Evolutionary conservation across 305 asterid genomes (phyloP), one percentile per base, ranked within the genome.

Genomic region (Rubia peregrina): DNA sequence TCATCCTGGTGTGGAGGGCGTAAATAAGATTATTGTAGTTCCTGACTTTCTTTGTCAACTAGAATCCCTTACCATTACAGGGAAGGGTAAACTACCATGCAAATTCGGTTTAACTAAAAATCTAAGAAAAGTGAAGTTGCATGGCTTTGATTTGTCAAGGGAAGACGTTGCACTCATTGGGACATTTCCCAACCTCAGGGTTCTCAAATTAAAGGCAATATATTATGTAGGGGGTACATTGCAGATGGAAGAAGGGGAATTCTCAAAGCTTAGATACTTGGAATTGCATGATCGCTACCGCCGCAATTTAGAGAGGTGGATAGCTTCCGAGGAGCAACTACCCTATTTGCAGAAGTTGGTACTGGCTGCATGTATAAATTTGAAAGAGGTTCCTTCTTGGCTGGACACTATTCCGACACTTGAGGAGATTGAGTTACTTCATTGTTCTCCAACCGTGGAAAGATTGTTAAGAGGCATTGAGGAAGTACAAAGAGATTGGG

Each of bases 21-120:
- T 17, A 9, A 36, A 62, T 40, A 62, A 38, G 67, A 62, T 62
- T 9, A 22, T 62, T n/a, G 59, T 53, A 62, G 67, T 62, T 30
- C 67, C 21, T 13, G 67, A 62, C 13, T 6, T 30, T 36, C 46
- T 57, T 9, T 30, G 22, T 16, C 48, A 62, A 24, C 44, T 62
- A 12, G 67, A 62, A 62, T 38, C 12, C 3, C 67, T 57, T 57
- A 57, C 30, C 36, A 57, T 57, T 17, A 53, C 2, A 17, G 59
- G 59, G 7, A 6, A 53, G 9, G 59, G 63, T 57, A 4, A 10
- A 19, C 13, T 24, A 3, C 16, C 0, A 4, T 57, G 14, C 21
- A 38, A 3, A 19, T 8, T 57, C 10, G 63, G 36, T 57, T 21
- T 6, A 19, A 21, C 63, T 3, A 7, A 22, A 22, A 57, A 57